Evolutionary conservation across 1,284 basidiomycete species (phyloP).

Genomic region (Cutaneotrichosporon sp.): DNA sequence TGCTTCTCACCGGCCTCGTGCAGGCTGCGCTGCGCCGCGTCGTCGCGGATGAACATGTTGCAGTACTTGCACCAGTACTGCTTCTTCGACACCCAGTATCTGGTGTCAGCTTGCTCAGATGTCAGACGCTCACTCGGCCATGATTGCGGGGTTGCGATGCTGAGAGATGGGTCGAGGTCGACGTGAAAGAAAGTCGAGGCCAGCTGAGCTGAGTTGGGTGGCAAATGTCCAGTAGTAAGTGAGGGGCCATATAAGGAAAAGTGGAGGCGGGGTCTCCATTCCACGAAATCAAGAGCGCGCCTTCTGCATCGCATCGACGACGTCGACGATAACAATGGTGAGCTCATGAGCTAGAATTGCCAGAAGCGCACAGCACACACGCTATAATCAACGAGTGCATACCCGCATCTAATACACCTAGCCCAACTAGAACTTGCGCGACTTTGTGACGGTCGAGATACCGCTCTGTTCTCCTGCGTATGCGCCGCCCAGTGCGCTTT

Average conservation of each 20-base stretch:
- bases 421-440: conserved; percentile 66
- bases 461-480: conserved; percentile 65
- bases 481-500: conserved; percentile 56
- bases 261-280: no score
- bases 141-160: conserved; percentile 12
- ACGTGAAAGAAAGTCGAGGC: background rate
- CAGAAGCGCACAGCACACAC: no score
- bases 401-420: no score
- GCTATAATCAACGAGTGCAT: conserved; percentile 1
- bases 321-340: no score
- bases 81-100: conserved; percentile 58
- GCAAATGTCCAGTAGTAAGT: background rate
- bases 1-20: conserved; percentile 94
- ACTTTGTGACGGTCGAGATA: conserved; percentile 85
- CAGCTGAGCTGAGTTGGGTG: conserved; percentile 3
- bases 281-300: no score
- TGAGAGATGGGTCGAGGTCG: no score
- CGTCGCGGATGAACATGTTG: conserved; percentile 71
- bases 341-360: no score
- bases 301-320: no score
- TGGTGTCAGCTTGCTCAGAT: conserved; percentile 20
- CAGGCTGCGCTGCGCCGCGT: conserved; percentile 84
- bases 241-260: no score
- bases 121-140: conserved; percentile 39
- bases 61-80: conserved; percentile 58